Evolutionary conservation across 441 rosid genomes (phyloP).

Genomic region (Gossypium davidsonii): DNA sequence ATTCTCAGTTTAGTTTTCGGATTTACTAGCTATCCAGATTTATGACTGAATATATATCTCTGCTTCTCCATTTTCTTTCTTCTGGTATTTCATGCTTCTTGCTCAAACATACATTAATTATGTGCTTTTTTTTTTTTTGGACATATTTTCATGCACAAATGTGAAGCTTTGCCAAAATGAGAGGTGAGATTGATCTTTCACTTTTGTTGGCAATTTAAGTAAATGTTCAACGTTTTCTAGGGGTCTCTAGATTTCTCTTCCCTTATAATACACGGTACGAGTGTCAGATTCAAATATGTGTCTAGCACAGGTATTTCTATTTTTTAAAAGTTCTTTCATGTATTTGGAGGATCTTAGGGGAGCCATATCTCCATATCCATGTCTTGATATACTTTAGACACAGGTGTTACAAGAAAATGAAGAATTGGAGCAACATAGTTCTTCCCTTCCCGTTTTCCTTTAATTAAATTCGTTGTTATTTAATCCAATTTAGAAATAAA

Average conservation of each 20-base stretch:
- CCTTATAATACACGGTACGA: neutral
- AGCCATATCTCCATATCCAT: neutral
- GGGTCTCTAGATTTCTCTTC: neutral
- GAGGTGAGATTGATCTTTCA: slow-evolving; percentile 51
- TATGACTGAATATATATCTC: neutral
- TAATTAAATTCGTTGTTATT: neutral
- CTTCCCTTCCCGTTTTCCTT: neutral
- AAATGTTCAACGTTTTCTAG: neutral
- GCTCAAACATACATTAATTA: slow-evolving; percentile 10
- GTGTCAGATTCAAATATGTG: neutral
- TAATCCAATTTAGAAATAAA: neutral
- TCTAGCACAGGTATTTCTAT: neutral
- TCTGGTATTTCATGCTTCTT: slow-evolving; percentile 7
- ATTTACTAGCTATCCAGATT: neutral
- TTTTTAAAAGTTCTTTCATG: neutral
- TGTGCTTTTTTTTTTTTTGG: slow-evolving; percentile 15
- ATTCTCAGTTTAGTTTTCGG: neutral
- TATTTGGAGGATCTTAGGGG: neutral
- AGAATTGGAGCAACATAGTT: neutral
- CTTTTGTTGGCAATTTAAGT: neutral
- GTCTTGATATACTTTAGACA: neutral
- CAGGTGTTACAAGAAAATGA: neutral
- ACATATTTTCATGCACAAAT: slow-evolving; percentile 23
- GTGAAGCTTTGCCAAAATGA: slow-evolving; percentile 81
- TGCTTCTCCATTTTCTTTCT: neutral